These are phyloP conservation scores for Lentinula novae-zelandiae DNA, from an alignment of 1,284 basidiomycete genomes.

Conservation along the genomic window DNA sequence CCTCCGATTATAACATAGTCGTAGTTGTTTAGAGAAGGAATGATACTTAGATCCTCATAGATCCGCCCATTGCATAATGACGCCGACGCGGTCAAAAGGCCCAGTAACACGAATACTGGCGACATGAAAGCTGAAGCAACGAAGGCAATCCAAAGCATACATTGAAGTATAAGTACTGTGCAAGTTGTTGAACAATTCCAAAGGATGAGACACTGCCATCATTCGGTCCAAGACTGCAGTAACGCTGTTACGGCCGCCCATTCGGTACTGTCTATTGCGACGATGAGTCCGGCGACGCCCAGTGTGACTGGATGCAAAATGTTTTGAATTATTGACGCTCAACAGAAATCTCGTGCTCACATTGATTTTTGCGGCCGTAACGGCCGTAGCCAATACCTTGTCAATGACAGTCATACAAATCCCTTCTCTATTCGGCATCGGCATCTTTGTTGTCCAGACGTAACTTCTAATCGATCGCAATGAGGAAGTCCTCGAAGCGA, in stretches of 20 bases:
- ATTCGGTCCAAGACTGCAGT: not conserved
- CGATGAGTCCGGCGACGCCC: no score
- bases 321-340: no score
- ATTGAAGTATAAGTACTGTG: not conserved
- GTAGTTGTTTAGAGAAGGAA: not conserved
- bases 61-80: not conserved
- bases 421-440: not conserved
- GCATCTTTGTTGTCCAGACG: not conserved
- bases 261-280: not conserved
- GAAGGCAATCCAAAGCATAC: not conserved
- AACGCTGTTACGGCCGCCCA: not conserved
- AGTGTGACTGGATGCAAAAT: no score
- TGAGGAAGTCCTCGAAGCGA: not conserved
- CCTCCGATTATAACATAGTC: conserved; percentile 27
- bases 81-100: not conserved
- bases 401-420: not conserved
- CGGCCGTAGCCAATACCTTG: not conserved
- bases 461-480: not conserved
- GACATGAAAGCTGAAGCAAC: not conserved
- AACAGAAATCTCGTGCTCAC: no score
- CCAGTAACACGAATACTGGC: not conserved
- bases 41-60: not conserved
- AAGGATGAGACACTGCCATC: not conserved
- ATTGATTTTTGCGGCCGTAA: not conserved
- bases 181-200: not conserved